phyloP scores from a whole-genome alignment of 129 eudicot species.

The Centrapalus pauciflorus region DNA sequence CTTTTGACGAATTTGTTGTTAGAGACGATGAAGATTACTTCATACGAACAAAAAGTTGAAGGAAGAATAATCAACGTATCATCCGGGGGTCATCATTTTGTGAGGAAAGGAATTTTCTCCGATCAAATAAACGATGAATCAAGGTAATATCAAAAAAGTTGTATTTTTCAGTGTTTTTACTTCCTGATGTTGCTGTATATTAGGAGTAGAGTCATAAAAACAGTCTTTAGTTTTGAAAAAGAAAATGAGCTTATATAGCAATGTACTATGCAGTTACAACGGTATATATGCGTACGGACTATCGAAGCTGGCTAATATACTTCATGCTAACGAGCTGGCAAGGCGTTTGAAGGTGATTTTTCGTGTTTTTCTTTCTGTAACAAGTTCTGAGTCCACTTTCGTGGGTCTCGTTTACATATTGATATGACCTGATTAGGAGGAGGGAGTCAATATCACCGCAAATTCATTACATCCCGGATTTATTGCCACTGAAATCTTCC shows the following conservation, averaged over 20 bases:
- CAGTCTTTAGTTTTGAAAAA: too few relatives aligned
- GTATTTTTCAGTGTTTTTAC: not conserved
- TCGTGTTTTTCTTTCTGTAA: not conserved
- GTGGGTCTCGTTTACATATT: not conserved
- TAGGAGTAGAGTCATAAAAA: too few relatives aligned
- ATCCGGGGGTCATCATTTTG: conserved; percentile 18
- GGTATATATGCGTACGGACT: conserved; percentile 21
- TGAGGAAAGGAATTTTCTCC: conserved; percentile 7
- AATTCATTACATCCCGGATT: conserved; percentile 34
- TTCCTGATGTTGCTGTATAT: not conserved
- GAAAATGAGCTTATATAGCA: not conserved
- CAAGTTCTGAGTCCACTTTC: not conserved
- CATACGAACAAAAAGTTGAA: conserved; percentile 15
- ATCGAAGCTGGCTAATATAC: conserved; percentile 32
- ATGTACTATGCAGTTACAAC: conserved; percentile 14
- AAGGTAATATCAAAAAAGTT: conserved; percentile 7
- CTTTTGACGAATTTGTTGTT: conserved; percentile 34
- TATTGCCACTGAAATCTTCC: conserved; percentile 20
- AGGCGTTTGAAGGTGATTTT: conserved; percentile 29
- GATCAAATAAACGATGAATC: conserved; percentile 25
- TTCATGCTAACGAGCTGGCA: conserved; percentile 37
- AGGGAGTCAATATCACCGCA: conserved; percentile 19
- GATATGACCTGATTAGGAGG: conserved; percentile 10
- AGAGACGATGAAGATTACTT: conserved; percentile 34
- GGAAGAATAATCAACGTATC: conserved; percentile 30